Evolutionary conservation across 441 rosid genomes (phyloP).

Genomic region (Aleurites moluccanus): DNA sequence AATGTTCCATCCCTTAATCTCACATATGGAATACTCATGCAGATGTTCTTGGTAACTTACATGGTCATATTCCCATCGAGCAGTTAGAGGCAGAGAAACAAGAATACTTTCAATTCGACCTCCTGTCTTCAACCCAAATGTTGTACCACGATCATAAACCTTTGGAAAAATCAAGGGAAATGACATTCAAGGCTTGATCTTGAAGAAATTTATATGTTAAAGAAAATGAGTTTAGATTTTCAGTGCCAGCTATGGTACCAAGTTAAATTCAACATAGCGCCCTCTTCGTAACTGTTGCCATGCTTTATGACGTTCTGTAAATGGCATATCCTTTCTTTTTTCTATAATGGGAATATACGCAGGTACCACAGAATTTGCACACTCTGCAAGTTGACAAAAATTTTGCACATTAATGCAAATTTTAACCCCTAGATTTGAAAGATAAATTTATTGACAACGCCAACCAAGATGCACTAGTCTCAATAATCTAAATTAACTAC

Average conservation of each 20-base stretch:
- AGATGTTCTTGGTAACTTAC: constrained; percentile 42
- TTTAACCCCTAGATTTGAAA: background rate
- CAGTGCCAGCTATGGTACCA: constrained; percentile 47
- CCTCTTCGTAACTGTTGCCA: constrained; percentile 98
- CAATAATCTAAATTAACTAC: constrained; percentile 39
- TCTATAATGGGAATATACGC: constrained; percentile 90
- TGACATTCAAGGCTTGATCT: constrained; percentile 6
- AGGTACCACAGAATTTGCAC: constrained; percentile 88
- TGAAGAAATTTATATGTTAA: background rate
- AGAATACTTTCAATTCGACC: constrained; percentile 97
- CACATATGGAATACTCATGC: background rate
- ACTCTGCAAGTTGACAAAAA: constrained; percentile 49
- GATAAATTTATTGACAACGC: background rate
- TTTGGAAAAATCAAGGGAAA: constrained; percentile 23
- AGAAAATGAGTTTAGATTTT: constrained; percentile 1
- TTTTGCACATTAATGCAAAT: background rate
- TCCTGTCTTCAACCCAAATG: constrained; percentile 96
- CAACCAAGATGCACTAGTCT: background rate
- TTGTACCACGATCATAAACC: constrained; percentile 97
- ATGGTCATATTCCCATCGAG: constrained; percentile 98
- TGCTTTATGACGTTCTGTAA: constrained; percentile 75
- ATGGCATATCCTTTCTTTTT: constrained; percentile 75
- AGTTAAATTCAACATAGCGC: constrained; percentile 91
- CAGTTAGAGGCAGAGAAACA: constrained; percentile 85
- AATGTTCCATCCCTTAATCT: background rate